Conservation (phyloP, 306 rosid genomes). For the Gastrolobium villosum region DNA sequence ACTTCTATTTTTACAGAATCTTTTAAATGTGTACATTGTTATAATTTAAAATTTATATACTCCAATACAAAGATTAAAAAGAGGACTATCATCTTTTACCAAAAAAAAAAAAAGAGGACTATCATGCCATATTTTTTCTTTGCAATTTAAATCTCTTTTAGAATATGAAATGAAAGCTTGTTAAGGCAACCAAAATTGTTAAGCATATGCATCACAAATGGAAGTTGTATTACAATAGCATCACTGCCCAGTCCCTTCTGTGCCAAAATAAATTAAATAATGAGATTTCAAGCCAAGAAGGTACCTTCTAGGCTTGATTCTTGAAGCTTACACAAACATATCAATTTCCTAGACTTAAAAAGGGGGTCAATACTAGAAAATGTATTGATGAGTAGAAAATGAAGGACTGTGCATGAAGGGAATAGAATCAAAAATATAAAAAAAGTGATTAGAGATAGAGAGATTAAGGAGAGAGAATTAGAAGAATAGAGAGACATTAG, state of each 20-base stretch:
- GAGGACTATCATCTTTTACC: too few species aligned
- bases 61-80: neutral
- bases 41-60: neutral
- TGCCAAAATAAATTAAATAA: constrained; percentile 42
- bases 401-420: too few species aligned
- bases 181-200: neutral
- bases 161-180: constrained; percentile 26
- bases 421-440: too few species aligned
- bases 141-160: constrained; percentile 4
- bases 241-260: constrained; percentile 16
- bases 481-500: too few species aligned
- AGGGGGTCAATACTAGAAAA: constrained; percentile 6
- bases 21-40: neutral
- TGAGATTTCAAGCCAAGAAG: constrained; percentile 5
- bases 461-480: too few species aligned
- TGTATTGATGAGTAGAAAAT: constrained; percentile 17
- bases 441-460: too few species aligned
- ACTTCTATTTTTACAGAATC: neutral
- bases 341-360: neutral
- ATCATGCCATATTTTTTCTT: neutral
- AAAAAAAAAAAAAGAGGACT: neutral
- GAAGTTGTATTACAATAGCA: constrained; percentile 23
- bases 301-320: constrained; percentile 16
- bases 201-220: constrained; percentile 32
- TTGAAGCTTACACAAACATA: constrained; percentile 22